phyloP scores from a whole-genome alignment of 495 filamentous ascomycete species.

The Xylaria intraflava region DNA sequence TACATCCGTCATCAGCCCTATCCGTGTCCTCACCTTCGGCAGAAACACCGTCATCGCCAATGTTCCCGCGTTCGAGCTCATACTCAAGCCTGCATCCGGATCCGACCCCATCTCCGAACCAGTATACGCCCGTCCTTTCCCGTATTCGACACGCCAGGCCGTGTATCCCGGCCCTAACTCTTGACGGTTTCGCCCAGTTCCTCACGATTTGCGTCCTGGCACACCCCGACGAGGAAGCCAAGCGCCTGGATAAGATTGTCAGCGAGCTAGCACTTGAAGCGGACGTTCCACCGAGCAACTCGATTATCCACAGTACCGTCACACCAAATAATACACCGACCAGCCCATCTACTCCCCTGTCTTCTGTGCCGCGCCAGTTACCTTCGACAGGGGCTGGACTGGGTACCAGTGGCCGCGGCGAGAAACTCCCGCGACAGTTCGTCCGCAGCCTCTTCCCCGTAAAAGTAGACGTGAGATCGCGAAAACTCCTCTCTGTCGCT shows the following conservation, averaged over 20 bases:
- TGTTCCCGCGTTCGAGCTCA: slow-evolving; percentile 7
- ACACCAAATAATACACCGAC: not conserved
- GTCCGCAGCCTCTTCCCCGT: slow-evolving; percentile 66
- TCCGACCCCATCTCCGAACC: not conserved
- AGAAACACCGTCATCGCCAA: not conserved
- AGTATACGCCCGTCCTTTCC: not conserved
- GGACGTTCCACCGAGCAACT: slow-evolving; percentile 32
- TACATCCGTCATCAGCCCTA: not conserved
- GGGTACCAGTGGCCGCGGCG: slow-evolving; percentile 61
- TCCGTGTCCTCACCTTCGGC: slow-evolving; percentile 3
- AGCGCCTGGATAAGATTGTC: slow-evolving; percentile 66
- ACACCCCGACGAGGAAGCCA: slow-evolving; percentile 70
- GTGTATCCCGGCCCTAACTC: slow-evolving; percentile 70
- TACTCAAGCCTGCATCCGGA: slow-evolving; percentile 5
- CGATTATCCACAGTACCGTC: not conserved
- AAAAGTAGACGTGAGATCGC: slow-evolving; percentile 19
- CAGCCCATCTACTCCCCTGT: not conserved
- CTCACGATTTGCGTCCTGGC: slow-evolving; percentile 69
- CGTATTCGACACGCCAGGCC: slow-evolving; percentile 49
- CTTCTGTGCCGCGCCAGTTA: not conserved
- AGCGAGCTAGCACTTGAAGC: slow-evolving; percentile 59
- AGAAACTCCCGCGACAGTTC: slow-evolving; percentile 74
- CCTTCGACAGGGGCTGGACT: slow-evolving; percentile 13
- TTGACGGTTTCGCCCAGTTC: slow-evolving; percentile 71
- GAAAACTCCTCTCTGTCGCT: slow-evolving; percentile 20